Evolutionary conservation across 148 eudicot genomes (phyloP), one percentile per base, ranked within the genome.

Genomic region (Vaccinium corymbosum): DNA sequence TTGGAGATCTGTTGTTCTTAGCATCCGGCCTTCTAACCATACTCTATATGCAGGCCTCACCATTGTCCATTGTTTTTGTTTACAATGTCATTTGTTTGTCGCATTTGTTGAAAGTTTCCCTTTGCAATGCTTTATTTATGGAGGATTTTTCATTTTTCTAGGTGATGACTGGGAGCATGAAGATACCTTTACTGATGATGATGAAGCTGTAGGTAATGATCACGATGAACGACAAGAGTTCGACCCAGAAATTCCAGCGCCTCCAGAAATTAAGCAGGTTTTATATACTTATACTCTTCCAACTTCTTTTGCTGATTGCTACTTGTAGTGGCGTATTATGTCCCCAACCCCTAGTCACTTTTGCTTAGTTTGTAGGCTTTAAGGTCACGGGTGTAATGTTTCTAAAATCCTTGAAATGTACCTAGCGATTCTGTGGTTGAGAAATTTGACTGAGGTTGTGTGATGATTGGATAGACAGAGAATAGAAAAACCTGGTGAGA

Each of bases 121-220:
- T 79, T 72, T 38, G 50, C 25, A 16, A 16, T 50, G 32, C 66
- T 52, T 57, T 52, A 32, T 52, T 38, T n/a, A 55, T 70, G 8
- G 11, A 15, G 14, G 57, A 35, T 42, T 78, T 32, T 83, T 79
- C 48, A 35, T 84, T 32, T 66, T 57, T 80, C 75, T 83, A 97
- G 99, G 99, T 83, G 99, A 97, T 92, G 99, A 94, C 82, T 97
- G 99, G 99, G 99, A 97, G 89, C 99, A 97, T 76, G 99, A 97
- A 83, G 99, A 94, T 80, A 97, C 94, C 27, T 97, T 97, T 76
- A 97, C 99, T 22, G 99, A 97, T 87, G 99, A 97, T 86, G 99
- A 97, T 89, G 99, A 97, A 85, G 95, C 93, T 84, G 94, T 91
- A 84, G 95, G 89, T 79, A 90, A 86, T 87, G 95, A 96, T 93